Percentiles rank a stretch among this genome's conserved stretches.
Conservation (phyloP, 306 rosid species). For the Cucumis hystrix region DNA sequence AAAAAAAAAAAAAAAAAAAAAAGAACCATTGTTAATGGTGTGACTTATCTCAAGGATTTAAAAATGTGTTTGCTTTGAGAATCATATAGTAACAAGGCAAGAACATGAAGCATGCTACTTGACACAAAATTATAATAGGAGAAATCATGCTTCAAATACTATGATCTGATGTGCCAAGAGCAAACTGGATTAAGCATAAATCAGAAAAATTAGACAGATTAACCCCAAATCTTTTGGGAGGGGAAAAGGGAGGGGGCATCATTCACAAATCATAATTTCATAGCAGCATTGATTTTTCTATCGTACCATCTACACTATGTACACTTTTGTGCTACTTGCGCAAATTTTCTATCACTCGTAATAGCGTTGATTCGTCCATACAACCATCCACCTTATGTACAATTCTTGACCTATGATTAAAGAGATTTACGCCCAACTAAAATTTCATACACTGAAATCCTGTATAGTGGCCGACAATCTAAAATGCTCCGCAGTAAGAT, state of each 20-base stretch:
- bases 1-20: no score
- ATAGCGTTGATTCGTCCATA: background rate
- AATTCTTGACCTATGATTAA: background rate
- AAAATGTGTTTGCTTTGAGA: background rate
- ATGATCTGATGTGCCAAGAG: background rate
- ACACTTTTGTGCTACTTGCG: no score
- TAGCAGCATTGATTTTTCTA: no score
- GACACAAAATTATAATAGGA: background rate
- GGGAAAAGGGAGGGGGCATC: background rate
- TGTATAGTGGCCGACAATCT: background rate
- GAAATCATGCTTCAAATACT: no score
- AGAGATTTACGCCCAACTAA: background rate
- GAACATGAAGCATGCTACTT: background rate
- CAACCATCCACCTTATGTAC: background rate
- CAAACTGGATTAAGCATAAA: background rate
- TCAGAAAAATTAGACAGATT: background rate
- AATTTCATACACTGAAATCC: background rate
- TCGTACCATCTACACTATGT: no score
- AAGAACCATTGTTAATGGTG: background rate
- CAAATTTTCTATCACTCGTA: background rate
- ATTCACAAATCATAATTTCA: no score
- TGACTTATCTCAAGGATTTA: background rate
- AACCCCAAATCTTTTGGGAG: background rate
- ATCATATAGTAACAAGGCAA: background rate
- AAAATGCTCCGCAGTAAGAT: background rate